Evolutionary conservation across 1,139 yeast genomes (phyloP), one percentile per base, ranked within the genome.

Genomic region (Kodamaea plutei): DNA sequence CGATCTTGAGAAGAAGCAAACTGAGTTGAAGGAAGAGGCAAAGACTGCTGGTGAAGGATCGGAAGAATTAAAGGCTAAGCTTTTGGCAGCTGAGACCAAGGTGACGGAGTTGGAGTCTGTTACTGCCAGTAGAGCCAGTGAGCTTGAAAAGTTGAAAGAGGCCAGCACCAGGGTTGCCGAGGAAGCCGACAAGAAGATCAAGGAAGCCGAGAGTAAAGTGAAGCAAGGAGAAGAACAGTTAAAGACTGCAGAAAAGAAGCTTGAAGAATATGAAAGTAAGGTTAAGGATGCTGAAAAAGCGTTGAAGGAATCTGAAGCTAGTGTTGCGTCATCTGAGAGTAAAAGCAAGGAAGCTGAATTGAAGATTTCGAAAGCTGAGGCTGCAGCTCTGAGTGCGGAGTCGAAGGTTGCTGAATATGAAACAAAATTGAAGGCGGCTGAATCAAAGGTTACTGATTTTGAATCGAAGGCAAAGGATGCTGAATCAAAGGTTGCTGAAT

Each of bases 351-450:
- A 20, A 17, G 20, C 27, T 25, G 15, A 17, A 16, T n/a, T n/a
- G n/a, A n/a, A n/a, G n/a, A n/a, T n/a, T n/a, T n/a, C n/a, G n/a
- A n/a, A n/a, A n/a, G n/a, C n/a, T n/a, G n/a, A n/a, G n/a, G n/a
- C n/a, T n/a, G n/a, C n/a, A n/a, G n/a, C n/a, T n/a, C n/a, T n/a
- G n/a, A n/a, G n/a, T n/a, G n/a, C n/a, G n/a, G n/a, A n/a, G n/a
- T n/a, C n/a, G n/a, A n/a, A n/a, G n/a, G n/a, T n/a, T n/a, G n/a
- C n/a, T 5, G 23, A 11, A 12, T 3, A 21, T 3, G 26, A 34
- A 18, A 15, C 16, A 11, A 22, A 10, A 15, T 19, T 30, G 24
- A 27, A 34, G 24, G 25, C 15, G 8, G 20, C 22, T 13, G 33
- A 31, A 18, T 10, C 12, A 4, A 8, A 23, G 19, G 16, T 20